Evolutionary conservation across 2,329 filamentous ascomycete species (phyloP).

Genomic region (Monilinia vaccinii-corymbosi): DNA sequence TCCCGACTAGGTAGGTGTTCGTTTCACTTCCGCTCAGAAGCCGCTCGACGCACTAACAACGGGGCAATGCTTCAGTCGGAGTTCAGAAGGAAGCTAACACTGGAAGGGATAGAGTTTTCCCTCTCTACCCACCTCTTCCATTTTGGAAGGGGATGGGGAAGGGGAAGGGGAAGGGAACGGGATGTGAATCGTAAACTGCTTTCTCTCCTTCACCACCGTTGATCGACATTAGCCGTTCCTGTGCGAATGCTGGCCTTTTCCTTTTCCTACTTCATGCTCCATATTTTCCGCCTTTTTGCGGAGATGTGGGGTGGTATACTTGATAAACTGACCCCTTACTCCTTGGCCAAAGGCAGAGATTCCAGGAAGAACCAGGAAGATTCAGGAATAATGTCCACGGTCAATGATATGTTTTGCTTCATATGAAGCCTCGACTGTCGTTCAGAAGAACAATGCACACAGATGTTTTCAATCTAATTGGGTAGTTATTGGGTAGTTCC

Average conservation of each 20-base stretch:
- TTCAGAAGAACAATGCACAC: not conserved
- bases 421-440: not conserved
- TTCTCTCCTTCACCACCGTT: too few relatives aligned
- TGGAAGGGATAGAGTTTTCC: not conserved
- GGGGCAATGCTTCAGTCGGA: not conserved
- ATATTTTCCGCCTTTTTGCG: not conserved
- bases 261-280: not conserved
- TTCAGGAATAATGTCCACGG: too few relatives aligned
- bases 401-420: not conserved
- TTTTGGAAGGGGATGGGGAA: not conserved
- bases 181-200: not conserved
- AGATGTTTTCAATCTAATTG: not conserved
- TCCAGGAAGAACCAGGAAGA: not conserved
- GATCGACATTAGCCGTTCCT: not conserved
- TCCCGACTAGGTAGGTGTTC: not conserved
- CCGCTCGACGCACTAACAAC: not conserved
- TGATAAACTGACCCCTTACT: not conserved
- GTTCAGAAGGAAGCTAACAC: not conserved
- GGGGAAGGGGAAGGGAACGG: too few relatives aligned
- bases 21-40: not conserved
- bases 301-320: conserved; percentile 4
- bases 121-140: too few relatives aligned
- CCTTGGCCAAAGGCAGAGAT: not conserved
- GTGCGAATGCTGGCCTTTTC: not conserved
- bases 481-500: not conserved